Evolutionary conservation across 129 eudicot genomes (phyloP), one percentile per base, ranked within the genome.

Genomic region (Pulicaria dysenterica): DNA sequence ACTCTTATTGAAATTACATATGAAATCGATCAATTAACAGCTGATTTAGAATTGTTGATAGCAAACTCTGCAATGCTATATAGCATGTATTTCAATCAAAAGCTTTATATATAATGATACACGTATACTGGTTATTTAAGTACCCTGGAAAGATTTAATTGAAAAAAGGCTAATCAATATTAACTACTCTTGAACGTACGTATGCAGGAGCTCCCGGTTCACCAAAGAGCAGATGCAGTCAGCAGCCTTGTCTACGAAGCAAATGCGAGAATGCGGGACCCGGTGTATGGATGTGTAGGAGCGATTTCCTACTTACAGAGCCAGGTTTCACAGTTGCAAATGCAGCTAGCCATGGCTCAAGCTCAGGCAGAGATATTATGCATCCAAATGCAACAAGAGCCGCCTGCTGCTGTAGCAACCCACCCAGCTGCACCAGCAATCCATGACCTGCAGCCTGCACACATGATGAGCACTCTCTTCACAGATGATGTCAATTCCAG

Each of bases 161-260:
- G 8, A 58, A 42, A 42, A 9, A 12, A 8, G 24, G 55, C 55
- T 64, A 47, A 42, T 6, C 1, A 14, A 8, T 41, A 39, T 39
- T 6, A 37, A 46, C 15, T 48, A 5, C 59, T 49, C 2, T 59
- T 86, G n/a, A n/a, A n/a, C n/a, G n/a, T n/a, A n/a, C n/a, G n/a
- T n/a, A n/a, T n/a, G 14, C 56, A 91, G 97, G 97, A 91, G 78
- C 86, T 91, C 37, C 88, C 87, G 3, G 64, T 83, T 58, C 77
- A 86, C 51, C 89, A 89, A 68, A 83, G 97, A 74, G 86, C 68
- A 43, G 97, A 92, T 59, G 96, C 97, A n/a, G 97, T 86, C 48
- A 86, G 94, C 82, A 92, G 96, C 72, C 77, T 89, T 45, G 97
- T 86, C 3, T 92, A 92, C 39, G 97, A 92, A 76, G 97, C 97